Evolutionary conservation across 2,329 filamentous ascomycete species (phyloP), one percentile per base, ranked within the genome.

Genomic region (Colletotrichum higginsianum): DNA sequence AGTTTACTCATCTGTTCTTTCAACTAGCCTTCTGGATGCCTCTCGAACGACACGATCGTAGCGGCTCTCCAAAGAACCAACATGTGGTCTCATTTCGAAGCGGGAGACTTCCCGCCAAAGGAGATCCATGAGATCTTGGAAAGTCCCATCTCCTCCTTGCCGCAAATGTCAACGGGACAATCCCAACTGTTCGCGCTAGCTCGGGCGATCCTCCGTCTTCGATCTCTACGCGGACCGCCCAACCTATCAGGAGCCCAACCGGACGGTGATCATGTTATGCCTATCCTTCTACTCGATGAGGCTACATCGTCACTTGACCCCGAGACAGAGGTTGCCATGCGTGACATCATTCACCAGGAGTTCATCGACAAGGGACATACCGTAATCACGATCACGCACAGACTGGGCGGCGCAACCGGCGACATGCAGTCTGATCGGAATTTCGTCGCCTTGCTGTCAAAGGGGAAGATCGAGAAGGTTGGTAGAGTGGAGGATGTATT

Each of bases 271-370:
- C 15, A n/a, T 1, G 18, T 26, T 4, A 61, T 61, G 60, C 60
- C 60, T 2, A 86, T 91, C 13, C 80, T 91, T 3, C 82, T 91
- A 16, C 80, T 91, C 1, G 90, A 91, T 52, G 90, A 91, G 75
- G 89, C 89, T 3, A 92, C 89, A 1, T 85, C 88, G 1, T 85
- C 89, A 1, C 82, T 92, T 1, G 89, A 91, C 77, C 89, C 88
- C 16, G 83, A 84, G 2, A 89, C 86, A 52, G 90, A 91, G 16
- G 11, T 11, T 16, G 4, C n/a, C 6, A 61, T 26, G 11, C 30
- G 30, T 2, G 21, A 40, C 8, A 23, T 61, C n/a, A 61, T 61
- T 8, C 15, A 3, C 12, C 18, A 61, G 6, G 60, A 61, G 30
- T 61, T 61, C 18, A 26, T 15, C 4, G 60, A 50, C n/a, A 61